Base-by-base conservation (phyloP, 192 early-diverging fungal species). In the Thamnidium elegans region DNA sequence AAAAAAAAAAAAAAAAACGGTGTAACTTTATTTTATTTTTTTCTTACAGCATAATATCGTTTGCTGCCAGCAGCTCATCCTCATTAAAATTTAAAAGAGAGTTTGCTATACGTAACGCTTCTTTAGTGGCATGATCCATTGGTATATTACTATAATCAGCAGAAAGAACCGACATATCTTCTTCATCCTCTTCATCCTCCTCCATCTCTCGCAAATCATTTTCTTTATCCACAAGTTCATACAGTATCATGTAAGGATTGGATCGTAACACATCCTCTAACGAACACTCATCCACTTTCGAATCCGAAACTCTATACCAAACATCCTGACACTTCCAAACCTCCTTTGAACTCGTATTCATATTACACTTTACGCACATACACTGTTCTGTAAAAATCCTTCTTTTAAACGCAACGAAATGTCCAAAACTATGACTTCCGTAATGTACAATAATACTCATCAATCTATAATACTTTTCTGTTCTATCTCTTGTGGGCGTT, bases 351-450 rank as follows among this genome's bases (percentile, higher is more conserved):
- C 46, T 70, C 48, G 70, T 59, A 21, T 72, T 62, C 50, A 3
- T 36, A 15, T 36, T 15, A 71, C 70, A 67, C 4, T 54, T 14
- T 26, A 36, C 26, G 58, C 65, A 79, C 31, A 45, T 55, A 65
- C 58, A 78, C 59, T 45, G 60, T 21, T 62, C 72, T 44, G 58
- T 39, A 61, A 44, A 69, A 10, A 67, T 21, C 0, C 58, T 72
- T 67, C 87, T 84, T 15, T 89, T 85, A 61, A 87, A 90, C 1
- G 87, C 82, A 14, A 92, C 83, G 61, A 89, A 93, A 65, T 93
- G 90, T 0, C 91, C 90, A 31, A 72, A 86, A 13, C 87, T 84
- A 66, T 93, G 91, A 17, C 68, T 71, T 1, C 91, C 91, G 55
- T 83, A 86, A 58, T 93, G 91, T 0, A 88, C 75, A 30, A 92